Evolutionary conservation across 495 filamentous ascomycete species (phyloP).

Genomic region (Glonium stellatum): DNA sequence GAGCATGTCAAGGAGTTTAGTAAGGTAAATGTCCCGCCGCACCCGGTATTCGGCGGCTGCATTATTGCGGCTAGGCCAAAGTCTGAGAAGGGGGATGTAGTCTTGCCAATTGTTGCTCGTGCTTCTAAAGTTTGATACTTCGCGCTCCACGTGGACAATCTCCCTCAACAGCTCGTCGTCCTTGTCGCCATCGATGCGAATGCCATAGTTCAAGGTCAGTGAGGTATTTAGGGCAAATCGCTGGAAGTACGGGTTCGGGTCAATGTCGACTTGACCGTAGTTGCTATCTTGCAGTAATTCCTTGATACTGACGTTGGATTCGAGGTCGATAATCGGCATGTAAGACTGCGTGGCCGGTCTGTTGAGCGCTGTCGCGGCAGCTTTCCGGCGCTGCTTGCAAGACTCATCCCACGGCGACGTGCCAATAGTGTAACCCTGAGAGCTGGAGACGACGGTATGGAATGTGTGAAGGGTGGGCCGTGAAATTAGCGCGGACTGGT

Average conservation of each 20-base stretch:
- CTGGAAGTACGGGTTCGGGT: conserved; percentile 58
- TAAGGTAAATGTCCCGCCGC: conserved; percentile 53
- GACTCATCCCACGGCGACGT: conserved; percentile 70
- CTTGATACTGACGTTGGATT: conserved; percentile 56
- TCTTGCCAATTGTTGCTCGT: conserved; percentile 67
- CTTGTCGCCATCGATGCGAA: conserved; percentile 53
- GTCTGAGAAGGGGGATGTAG: conserved; percentile 56
- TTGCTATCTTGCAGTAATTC: conserved; percentile 54
- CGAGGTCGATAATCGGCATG: conserved; percentile 67
- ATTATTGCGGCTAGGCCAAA: conserved; percentile 47
- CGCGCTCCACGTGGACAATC: conserved; percentile 57
- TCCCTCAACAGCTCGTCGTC: conserved; percentile 52
- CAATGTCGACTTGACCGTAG: conserved; percentile 50
- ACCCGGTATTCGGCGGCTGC: conserved; percentile 48
- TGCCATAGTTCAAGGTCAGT: conserved; percentile 58
- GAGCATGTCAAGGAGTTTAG: conserved; percentile 49
- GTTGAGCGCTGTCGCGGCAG: conserved; percentile 64
- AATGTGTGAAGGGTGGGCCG: conserved; percentile 65
- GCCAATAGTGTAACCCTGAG: conserved; percentile 66
- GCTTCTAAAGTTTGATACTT: conserved; percentile 56
- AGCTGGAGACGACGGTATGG: conserved; percentile 61
- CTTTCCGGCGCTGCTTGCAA: conserved; percentile 63
- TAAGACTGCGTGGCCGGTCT: conserved; percentile 56
- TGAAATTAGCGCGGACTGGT: conserved; percentile 63
- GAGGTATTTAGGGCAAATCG: conserved; percentile 61